phyloP scores from a whole-genome alignment of 1,139 yeast genomes.

The Blastobotrys elegans region DNA sequence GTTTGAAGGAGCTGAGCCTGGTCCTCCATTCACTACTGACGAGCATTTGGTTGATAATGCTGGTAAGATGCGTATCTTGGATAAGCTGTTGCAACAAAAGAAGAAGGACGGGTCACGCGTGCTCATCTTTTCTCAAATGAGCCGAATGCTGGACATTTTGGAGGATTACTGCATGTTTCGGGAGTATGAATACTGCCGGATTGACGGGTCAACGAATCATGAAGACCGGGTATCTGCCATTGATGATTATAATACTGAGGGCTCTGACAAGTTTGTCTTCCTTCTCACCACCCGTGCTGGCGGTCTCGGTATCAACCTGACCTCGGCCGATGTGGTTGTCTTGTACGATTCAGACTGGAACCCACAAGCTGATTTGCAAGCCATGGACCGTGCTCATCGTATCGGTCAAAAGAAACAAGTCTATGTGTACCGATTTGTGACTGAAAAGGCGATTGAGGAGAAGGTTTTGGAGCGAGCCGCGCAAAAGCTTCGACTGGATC shows the following conservation, averaged over 20 bases:
- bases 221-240: slow-evolving; percentile 91
- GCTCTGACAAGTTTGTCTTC: slow-evolving; percentile 78
- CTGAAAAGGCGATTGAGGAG: slow-evolving; percentile 95
- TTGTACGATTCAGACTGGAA: slow-evolving; percentile 97
- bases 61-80: slow-evolving; percentile 86
- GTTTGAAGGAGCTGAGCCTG: slow-evolving; percentile 98
- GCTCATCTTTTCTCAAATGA: slow-evolving; percentile 91
- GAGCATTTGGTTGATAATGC: slow-evolving; percentile 87
- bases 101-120: slow-evolving; percentile 82
- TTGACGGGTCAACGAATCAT: slow-evolving; percentile 93
- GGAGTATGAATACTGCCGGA: slow-evolving; percentile 83
- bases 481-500: slow-evolving; percentile 87
- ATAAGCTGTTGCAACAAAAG: slow-evolving; percentile 70
- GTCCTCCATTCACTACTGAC: slow-evolving; percentile 96
- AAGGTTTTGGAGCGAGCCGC: slow-evolving; percentile 95
- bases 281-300: slow-evolving; percentile 95
- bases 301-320: slow-evolving; percentile 91
- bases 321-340: slow-evolving; percentile 87
- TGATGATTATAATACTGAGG: slow-evolving; percentile 84
- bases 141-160: slow-evolving; percentile 80
- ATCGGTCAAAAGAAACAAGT: slow-evolving; percentile 98
- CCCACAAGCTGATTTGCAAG: slow-evolving; percentile 97
- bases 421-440: slow-evolving; percentile 83
- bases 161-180: slow-evolving; percentile 91
- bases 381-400: slow-evolving; percentile 98